Evolutionary conservation across 352 stramenopile genomes (phyloP), one percentile per base, ranked within the genome.

Genomic region (Phytophthora litchii): DNA sequence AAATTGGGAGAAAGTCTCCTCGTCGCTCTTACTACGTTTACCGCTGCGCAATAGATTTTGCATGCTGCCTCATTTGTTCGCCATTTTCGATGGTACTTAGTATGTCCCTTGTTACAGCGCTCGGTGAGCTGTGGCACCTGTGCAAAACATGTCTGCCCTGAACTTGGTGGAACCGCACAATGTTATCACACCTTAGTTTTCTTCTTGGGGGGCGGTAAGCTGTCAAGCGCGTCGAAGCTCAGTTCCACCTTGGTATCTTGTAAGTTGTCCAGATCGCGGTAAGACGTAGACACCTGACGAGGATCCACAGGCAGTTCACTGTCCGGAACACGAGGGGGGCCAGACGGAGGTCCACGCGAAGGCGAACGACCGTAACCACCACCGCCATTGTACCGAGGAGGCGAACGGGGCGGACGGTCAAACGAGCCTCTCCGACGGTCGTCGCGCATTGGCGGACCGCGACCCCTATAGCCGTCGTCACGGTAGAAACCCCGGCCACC

Each of bases 231-330:
- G 40, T 94, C 80, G 60, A 94, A 94, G 51, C 78, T 91, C 54
- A 94, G 57, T 55, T 94, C 83, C 43, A 94, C 85, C 64, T 92
- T 91, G 5, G 83, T 86, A 48, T 92, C 80, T 52, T 91, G 76
- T 21, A 94, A 54, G 37, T 91, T 90, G 71, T 94, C 85, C 54
- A 94, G 60, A 48, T 94, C 85, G 36, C 88, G 83, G 55, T 94
- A 94, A 41, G 81, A 94, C 36, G 83, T 91, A n/a, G 76, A 88
- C 17, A 94, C 65, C 61, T 90, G 80, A 13, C 85, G 85, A 23
- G 85, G 85, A 52, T 94, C 85, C 45, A 92, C 80, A 2, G 85
- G 85, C 20, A 92, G 54, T n/a, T 88, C 75, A 14, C 78, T 67
- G 14, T 92, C 84, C n/a, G 80, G 77, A 16, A 80, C 54, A 29